Conservation (phyloP, 768 basidiomycete species). For the Russula abietina region DNA sequence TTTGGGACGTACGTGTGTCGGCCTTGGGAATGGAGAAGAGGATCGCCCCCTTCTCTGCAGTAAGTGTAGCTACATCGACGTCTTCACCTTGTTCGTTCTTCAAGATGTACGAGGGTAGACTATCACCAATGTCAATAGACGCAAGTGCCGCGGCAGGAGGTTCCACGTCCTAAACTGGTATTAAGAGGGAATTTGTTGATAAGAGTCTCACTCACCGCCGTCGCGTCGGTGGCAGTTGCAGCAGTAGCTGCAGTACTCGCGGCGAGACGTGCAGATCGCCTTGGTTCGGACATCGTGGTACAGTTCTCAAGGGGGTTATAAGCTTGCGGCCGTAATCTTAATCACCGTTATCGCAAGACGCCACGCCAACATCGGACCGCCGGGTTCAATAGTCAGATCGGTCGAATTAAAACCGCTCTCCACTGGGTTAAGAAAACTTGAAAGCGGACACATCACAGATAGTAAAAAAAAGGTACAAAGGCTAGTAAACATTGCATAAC, state of each 20-base stretch:
- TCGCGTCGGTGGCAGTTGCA: not conserved
- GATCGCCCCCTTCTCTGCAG: slow-evolving; percentile 67
- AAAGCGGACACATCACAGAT: not conserved
- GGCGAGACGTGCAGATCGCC: slow-evolving; percentile 25
- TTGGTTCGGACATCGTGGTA: slow-evolving; percentile 22
- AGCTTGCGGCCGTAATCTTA: slow-evolving; percentile 1
- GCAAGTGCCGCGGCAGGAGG: slow-evolving; percentile 8
- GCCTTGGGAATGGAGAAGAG: slow-evolving; percentile 82
- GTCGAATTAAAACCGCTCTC: slow-evolving; percentile 1
- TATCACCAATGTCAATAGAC: slow-evolving; percentile 64
- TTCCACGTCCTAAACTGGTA: not conserved
- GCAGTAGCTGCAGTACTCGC: slow-evolving; percentile 7
- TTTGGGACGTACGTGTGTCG: slow-evolving; percentile 61
- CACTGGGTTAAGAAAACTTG: not conserved
- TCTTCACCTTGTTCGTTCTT: slow-evolving; percentile 85
- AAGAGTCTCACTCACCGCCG: not conserved
- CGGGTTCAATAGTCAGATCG: not conserved
- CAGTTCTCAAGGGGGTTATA: not conserved
- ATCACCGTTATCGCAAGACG: slow-evolving; percentile 11
- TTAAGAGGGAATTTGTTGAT: not conserved
- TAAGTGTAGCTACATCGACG: slow-evolving; percentile 56
- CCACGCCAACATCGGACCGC: not conserved
- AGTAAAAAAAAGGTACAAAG: slow-evolving; percentile 14
- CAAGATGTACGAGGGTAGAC: slow-evolving; percentile 64
- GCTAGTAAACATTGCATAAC: slow-evolving; percentile 20